Evolutionary conservation across 176 grass and related monocot species (phyloP).

Genomic region (Rhynchospora pubera): DNA sequence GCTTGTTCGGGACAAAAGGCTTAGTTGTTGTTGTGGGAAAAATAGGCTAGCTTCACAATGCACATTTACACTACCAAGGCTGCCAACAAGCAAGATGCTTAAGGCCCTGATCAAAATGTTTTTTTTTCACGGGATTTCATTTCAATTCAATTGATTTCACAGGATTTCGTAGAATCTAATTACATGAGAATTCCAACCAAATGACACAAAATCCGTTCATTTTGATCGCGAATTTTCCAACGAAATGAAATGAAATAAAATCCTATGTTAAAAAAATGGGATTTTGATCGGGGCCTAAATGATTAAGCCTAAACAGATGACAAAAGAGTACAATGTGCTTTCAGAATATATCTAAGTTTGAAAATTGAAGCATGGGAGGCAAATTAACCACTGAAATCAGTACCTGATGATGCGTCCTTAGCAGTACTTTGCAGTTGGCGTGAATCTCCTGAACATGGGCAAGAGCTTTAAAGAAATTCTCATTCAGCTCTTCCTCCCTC

Average conservation of each 20-base stretch:
- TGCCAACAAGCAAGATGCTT: neutral
- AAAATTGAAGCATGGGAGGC: neutral
- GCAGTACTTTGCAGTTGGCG: slow-evolving; percentile 88
- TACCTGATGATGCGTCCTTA: slow-evolving; percentile 98
- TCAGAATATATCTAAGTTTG: neutral
- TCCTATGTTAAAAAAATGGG: too few relatives aligned
- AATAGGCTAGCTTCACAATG: neutral
- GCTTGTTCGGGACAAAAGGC: too few relatives aligned
- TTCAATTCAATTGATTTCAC: too few relatives aligned
- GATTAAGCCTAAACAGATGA: neutral
- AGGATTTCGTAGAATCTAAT: too few relatives aligned
- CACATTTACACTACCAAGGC: neutral
- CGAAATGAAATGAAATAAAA: too few relatives aligned
- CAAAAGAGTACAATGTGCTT: neutral
- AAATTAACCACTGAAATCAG: neutral
- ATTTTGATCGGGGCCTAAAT: too few relatives aligned
- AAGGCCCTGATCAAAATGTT: too few relatives aligned
- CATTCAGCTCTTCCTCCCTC: slow-evolving; percentile 79
- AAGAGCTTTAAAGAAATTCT: slow-evolving; percentile 93
- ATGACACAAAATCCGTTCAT: too few relatives aligned
- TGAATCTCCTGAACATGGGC: slow-evolving; percentile 98
- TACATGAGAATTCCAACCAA: too few relatives aligned
- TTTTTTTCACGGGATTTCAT: too few relatives aligned
- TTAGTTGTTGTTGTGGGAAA: too few relatives aligned
- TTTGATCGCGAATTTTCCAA: too few relatives aligned